These are phyloP conservation scores for Viola odorata DNA, from an alignment of 345 rosid genomes.

Conservation along the genomic window DNA sequence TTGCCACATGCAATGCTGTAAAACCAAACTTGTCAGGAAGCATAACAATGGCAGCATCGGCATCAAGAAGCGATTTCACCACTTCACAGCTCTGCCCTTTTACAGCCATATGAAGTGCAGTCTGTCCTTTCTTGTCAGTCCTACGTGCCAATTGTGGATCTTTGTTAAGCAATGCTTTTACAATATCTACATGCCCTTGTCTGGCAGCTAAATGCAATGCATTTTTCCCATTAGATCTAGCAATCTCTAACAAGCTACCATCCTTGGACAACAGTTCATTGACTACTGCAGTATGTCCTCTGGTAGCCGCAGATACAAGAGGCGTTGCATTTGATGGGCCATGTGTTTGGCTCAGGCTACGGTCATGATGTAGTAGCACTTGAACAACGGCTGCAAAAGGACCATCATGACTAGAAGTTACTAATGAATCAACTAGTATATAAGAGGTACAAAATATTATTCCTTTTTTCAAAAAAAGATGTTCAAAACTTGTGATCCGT, in stretches of 20 bases:
- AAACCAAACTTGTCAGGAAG: conserved; percentile 86
- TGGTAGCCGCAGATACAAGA: conserved; percentile 78
- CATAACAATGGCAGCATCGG: conserved; percentile 96
- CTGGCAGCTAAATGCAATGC: conserved; percentile 91
- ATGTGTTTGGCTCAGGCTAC: conserved; percentile 61
- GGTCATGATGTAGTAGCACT: conserved; percentile 75
- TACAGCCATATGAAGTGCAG: conserved; percentile 94
- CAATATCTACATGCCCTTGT: conserved; percentile 77
- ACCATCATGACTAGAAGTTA: background rate
- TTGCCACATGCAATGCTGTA: conserved; percentile 92
- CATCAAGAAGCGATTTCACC: conserved; percentile 77
- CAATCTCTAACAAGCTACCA: conserved; percentile 57
- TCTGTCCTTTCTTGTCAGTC: conserved; percentile 92
- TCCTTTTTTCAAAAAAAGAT: no score
- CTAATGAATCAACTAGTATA: background rate
- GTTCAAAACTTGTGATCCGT: no score
- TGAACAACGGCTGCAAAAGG: conserved; percentile 71
- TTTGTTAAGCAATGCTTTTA: conserved; percentile 60
- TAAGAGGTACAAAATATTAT: no score
- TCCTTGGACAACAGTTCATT: conserved; percentile 73
- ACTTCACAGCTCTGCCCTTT: conserved; percentile 88
- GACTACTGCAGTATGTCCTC: conserved; percentile 88
- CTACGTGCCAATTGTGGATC: conserved; percentile 88
- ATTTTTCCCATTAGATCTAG: conserved; percentile 83
- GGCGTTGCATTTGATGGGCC: conserved; percentile 88